A percentile compares a stretch with the other conserved stretches of the same genome.
These are phyloP conservation scores for Chenopodium formosanum DNA, from an alignment of 148 eudicot genomes.

Conservation along the genomic window DNA sequence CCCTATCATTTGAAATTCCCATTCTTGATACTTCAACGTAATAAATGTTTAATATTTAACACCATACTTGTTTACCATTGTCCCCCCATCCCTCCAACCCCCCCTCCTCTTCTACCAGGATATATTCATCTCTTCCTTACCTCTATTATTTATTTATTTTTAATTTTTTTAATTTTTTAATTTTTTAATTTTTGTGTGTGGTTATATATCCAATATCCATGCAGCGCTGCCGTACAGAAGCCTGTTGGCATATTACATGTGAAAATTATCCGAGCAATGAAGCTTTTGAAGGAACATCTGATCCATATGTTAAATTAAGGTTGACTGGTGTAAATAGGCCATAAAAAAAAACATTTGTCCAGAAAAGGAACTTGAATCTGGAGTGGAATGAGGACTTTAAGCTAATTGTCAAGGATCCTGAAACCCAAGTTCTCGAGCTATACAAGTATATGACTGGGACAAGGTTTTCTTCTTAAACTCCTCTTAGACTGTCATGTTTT, in stretches of 20 bases:
- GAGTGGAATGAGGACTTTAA: constrained; percentile 87
- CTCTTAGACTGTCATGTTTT: neutral
- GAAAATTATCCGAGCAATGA: constrained; percentile 66
- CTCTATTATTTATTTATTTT: too few relatives aligned
- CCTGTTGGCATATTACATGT: constrained; percentile 90
- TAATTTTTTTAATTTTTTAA: too few relatives aligned
- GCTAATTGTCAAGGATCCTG: constrained; percentile 77
- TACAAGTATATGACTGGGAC: constrained; percentile 84
- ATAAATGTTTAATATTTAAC: neutral
- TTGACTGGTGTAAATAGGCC: constrained; percentile 63
- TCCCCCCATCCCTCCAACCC: neutral
- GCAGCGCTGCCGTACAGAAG: constrained; percentile 56
- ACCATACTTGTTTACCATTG: neutral
- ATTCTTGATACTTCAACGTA: constrained; percentile 75
- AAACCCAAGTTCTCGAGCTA: constrained; percentile 64
- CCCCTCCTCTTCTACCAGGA: neutral
- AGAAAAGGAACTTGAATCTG: constrained; percentile 76
- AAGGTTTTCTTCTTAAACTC: constrained; percentile 41
- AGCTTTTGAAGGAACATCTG: constrained; percentile 87
- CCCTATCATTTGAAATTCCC: constrained; percentile 78
- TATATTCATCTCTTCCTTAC: too few relatives aligned
- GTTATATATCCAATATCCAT: neutral
- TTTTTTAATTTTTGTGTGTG: too few relatives aligned
- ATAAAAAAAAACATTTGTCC: constrained; percentile 64
- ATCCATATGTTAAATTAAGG: constrained; percentile 87